Evolutionary conservation across 768 basidiomycete species (phyloP), one percentile per base, ranked within the genome.

Genomic region (Russula sp.): DNA sequence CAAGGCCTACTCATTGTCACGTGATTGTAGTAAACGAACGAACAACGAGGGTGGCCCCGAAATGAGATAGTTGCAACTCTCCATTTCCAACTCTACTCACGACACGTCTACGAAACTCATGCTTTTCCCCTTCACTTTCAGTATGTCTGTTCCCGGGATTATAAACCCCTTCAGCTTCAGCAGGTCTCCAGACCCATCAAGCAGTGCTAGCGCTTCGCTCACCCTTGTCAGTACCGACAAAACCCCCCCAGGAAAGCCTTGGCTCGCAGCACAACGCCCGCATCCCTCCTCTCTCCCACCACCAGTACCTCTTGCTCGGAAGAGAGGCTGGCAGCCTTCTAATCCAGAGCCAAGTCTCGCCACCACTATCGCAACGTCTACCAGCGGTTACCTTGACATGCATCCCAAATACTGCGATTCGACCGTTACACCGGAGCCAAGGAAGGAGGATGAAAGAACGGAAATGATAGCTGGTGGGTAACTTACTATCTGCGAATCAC

Each of bases 101-200:
- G 40, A 57, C 40, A 16, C 16, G 22, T 57, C 18, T 8, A 48
- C 56, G 39, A 59, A 6, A 54, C 13, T 44, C 49, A 81, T 83
- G 80, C 72, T 77, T 4, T 89, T 89, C 69, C 82, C 87, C 13
- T 91, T 91, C 71, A 88, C 87, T 55, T 91, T 91, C 77, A 82
- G 73, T 16, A 78, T 89, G 63, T 71, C 78, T 40, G 82, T 87
- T 13, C 85, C 88, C 5, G 87, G 86, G 6, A 70, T 88, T 57
- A 72, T 77, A 31, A 89, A 89, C 69, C 88, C 88, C 9, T 90
- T 90, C 73, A 47, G 40, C 53, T 90, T 90, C 73, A 47, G 40
- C 53, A 55, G 14, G 27, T 11, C 57, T 18, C 37, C 44, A 10
- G 27, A 42, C 27, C 49, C 4, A 6, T 10, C 70, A 78, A 42